These are phyloP conservation scores for Haplosporangium gracile DNA, from an alignment of 192 early-diverging fungal genomes.

Conservation along the genomic window DNA sequence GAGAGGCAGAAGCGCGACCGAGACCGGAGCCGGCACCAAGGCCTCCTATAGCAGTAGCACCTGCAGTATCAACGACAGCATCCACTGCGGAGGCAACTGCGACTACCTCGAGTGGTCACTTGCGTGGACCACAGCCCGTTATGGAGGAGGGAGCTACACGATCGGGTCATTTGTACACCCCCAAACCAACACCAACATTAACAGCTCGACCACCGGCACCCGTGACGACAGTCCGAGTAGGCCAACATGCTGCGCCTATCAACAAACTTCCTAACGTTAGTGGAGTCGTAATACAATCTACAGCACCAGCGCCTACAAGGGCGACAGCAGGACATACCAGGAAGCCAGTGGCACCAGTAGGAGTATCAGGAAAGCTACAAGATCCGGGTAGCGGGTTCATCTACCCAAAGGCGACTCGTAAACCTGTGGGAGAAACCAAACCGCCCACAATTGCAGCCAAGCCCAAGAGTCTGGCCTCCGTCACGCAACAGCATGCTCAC, in stretches of 20 bases:
- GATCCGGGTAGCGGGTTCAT: slow-evolving; percentile 22
- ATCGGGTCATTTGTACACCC: slow-evolving; percentile 29
- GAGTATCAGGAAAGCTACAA: background rate
- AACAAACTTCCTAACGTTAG: background rate
- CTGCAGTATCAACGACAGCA: background rate
- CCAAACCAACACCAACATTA: slow-evolving; percentile 17
- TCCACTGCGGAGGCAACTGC: background rate
- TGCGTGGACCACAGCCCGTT: slow-evolving; percentile 8
- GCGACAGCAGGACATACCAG: background rate
- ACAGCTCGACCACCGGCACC: slow-evolving; percentile 13
- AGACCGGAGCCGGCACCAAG: background rate
- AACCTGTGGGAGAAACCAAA: slow-evolving; percentile 32
- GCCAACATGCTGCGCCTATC: background rate
- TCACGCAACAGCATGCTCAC: background rate
- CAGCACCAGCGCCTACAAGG: background rate
- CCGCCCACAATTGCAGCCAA: slow-evolving; percentile 38
- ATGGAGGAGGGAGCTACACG: slow-evolving; percentile 2
- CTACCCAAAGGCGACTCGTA: slow-evolving; percentile 43
- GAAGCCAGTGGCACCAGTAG: background rate
- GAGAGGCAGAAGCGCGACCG: background rate
- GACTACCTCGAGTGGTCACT: slow-evolving; percentile 21
- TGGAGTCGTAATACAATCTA: background rate
- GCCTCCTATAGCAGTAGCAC: background rate
- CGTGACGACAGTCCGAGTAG: background rate
- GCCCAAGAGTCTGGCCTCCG: slow-evolving; percentile 11